These are phyloP conservation scores for Hypoxylon sp. DNA, from an alignment of 2,329 filamentous ascomycete species.

Conservation along the genomic window DNA sequence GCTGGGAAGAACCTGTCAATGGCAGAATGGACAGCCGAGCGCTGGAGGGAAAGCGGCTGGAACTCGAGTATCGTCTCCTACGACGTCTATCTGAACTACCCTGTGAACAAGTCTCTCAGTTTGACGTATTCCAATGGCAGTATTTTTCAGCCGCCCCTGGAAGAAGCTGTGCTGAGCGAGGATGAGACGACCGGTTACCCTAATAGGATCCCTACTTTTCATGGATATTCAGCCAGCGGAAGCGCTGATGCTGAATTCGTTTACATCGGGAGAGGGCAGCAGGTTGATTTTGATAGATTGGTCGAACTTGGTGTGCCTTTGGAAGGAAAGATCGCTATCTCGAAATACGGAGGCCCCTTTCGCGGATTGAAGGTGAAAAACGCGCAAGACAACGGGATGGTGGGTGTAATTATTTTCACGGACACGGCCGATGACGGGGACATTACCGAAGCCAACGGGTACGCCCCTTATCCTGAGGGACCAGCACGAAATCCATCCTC, in stretches of 20 bases:
- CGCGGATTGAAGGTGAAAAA: conserved; percentile 87
- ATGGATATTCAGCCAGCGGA: conserved; percentile 85
- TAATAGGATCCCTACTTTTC: conserved; percentile 82
- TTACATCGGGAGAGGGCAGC: conserved; percentile 84
- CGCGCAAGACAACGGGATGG: conserved; percentile 82
- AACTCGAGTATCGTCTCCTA: conserved; percentile 52
- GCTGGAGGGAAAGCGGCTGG: conserved; percentile 51
- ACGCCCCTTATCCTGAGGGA: conserved; percentile 80
- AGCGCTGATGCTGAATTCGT: conserved; percentile 83
- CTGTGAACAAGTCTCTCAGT: conserved; percentile 67
- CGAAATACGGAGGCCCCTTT: conserved; percentile 83
- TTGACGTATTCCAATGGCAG: conserved; percentile 60
- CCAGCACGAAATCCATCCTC: conserved; percentile 83
- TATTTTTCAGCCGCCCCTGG: conserved; percentile 75
- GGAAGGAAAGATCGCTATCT: conserved; percentile 82
- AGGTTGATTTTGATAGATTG: conserved; percentile 80
- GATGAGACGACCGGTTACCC: conserved; percentile 80
- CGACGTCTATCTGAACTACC: conserved; percentile 62
- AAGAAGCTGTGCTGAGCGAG: conserved; percentile 80
- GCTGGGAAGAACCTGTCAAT: conserved; percentile 52
- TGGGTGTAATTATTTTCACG: conserved; percentile 79
- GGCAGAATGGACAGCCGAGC: conserved; percentile 55
- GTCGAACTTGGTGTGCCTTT: conserved; percentile 77
- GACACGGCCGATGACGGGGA: conserved; percentile 84
- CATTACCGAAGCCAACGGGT: conserved; percentile 80